Conservation (phyloP, 1,284 basidiomycete genomes). For the Pseudozyma tsukubaensis region DNA sequence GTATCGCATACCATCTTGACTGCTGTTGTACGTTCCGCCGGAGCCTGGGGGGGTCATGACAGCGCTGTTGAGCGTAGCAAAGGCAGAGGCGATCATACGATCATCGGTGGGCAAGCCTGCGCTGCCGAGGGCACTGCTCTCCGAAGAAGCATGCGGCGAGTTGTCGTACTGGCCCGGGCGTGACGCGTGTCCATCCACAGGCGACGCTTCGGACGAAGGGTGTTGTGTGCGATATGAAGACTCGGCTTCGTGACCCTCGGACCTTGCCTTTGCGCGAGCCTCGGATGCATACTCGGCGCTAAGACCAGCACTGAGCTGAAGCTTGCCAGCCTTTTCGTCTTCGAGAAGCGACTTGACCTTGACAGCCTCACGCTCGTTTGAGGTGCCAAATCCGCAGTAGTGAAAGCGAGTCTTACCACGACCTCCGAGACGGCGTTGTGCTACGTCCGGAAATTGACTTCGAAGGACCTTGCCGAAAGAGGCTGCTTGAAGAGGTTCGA, state of each 20-base stretch:
- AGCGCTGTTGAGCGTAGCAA: conserved; percentile 47
- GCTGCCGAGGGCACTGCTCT: conserved; percentile 18
- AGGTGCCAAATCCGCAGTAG: conserved; percentile 53
- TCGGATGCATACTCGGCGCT: conserved; percentile 41
- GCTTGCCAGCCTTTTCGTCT: conserved; percentile 47
- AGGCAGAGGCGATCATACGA: conserved; percentile 43
- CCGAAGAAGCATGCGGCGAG: conserved; percentile 28
- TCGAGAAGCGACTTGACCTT: conserved; percentile 52
- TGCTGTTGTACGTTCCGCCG: conserved; percentile 7
- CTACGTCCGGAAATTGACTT: conserved; percentile 49
- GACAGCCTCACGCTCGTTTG: conserved; percentile 51
- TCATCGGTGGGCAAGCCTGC: conserved; percentile 23
- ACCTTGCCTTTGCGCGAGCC: conserved; percentile 22
- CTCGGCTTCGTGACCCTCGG: conserved; percentile 30
- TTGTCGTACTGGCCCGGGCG: conserved; percentile 20
- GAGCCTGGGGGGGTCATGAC: conserved; percentile 35
- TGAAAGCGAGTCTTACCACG: conserved; percentile 55
- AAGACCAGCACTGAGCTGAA: conserved; percentile 51
- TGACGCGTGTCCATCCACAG: conserved; percentile 8
- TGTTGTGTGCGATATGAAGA: conserved; percentile 21
- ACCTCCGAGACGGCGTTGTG: conserved; percentile 45
- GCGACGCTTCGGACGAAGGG: conserved; percentile 20
- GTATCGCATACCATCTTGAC: conserved; percentile 17
- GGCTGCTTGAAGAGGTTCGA: conserved; percentile 50
- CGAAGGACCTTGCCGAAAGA: conserved; percentile 55